A percentile compares a stretch with the other conserved stretches of the same genome.
Evolutionary conservation across 2,329 filamentous ascomycete species (phyloP).

Genomic region (Cadophora sp.): DNA sequence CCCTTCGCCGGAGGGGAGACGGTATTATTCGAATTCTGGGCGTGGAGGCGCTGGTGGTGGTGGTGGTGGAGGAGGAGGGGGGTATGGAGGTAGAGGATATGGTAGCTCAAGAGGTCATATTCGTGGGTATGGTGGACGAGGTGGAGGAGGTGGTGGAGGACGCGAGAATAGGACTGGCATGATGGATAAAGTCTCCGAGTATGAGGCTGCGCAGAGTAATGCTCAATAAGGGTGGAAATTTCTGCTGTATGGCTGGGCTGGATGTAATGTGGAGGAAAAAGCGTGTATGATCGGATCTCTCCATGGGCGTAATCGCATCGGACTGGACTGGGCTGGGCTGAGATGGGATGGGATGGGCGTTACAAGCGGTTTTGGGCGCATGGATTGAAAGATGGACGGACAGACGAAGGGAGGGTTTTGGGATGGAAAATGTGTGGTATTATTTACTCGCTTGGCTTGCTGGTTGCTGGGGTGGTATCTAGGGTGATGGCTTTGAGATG

Average conservation of each 20-base stretch:
- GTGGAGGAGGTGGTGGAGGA: constrained; percentile 7
- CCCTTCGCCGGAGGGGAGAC: constrained; percentile 4
- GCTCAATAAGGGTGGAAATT: not conserved
- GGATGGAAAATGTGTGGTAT: not conserved
- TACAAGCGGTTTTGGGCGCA: constrained; percentile 7
- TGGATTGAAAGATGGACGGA: not conserved
- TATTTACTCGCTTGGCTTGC: too few relatives aligned
- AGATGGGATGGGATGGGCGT: not conserved
- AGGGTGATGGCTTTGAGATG: too few relatives aligned
- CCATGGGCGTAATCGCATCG: constrained; percentile 11
- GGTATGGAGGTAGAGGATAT: constrained; percentile 30
- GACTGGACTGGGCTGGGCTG: not conserved
- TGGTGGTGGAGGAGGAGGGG: constrained; percentile 28
- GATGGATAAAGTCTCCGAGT: constrained; percentile 16
- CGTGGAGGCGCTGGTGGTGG: constrained; percentile 19
- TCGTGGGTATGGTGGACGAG: constrained; percentile 1
- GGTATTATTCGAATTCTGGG: constrained; percentile 13
- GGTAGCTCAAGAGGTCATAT: constrained; percentile 33
- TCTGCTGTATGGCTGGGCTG: too few relatives aligned
- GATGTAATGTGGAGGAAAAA: not conserved
- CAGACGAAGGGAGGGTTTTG: too few relatives aligned
- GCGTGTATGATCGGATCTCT: not conserved
- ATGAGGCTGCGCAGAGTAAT: constrained; percentile 3
- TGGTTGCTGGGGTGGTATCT: too few relatives aligned
- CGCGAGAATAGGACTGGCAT: constrained; percentile 5